A percentile compares a stretch with the other conserved stretches of the same genome.
Evolutionary conservation across 2,329 filamentous ascomycete species (phyloP).

Genomic region (Aureobasidium sp.): DNA sequence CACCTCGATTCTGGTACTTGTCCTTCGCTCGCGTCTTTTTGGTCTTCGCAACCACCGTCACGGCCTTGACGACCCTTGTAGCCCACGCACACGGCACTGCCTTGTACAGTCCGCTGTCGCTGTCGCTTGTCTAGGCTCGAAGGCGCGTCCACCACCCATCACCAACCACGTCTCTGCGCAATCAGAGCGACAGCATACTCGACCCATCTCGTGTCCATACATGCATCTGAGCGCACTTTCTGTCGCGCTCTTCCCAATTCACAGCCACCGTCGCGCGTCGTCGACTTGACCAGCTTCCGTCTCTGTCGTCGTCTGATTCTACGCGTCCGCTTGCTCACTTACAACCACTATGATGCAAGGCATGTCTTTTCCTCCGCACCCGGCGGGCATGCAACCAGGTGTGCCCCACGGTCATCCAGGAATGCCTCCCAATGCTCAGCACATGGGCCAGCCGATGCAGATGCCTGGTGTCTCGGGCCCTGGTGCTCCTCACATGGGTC

Average conservation of each 20-base stretch:
- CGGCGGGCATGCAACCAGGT: conserved; percentile 64
- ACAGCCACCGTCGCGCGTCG: neutral
- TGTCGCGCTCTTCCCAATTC: neutral
- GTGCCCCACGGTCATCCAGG: conserved; percentile 59
- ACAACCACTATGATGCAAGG: conserved; percentile 33
- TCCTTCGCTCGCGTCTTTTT: neutral
- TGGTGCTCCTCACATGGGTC: conserved; percentile 63
- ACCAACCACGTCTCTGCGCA: neutral
- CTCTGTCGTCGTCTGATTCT: neutral
- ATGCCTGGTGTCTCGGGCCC: conserved; percentile 68
- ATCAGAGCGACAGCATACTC: neutral
- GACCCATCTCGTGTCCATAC: neutral
- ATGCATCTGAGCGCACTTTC: conserved; percentile 8
- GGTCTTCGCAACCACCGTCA: neutral
- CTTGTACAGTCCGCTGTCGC: conserved; percentile 2
- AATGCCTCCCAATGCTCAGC: conserved; percentile 61
- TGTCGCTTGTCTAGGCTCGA: neutral
- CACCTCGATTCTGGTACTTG: neutral
- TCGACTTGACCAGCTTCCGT: neutral
- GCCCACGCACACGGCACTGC: conserved; percentile 7
- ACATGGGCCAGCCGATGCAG: conserved; percentile 63
- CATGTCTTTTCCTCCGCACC: conserved; percentile 55
- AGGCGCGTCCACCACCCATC: neutral
- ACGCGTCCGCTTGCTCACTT: conserved; percentile 9
- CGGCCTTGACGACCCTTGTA: neutral